Base-by-base conservation (phyloP, 164 flowering plant species). In the Dillenia suffruticosa region DNA sequence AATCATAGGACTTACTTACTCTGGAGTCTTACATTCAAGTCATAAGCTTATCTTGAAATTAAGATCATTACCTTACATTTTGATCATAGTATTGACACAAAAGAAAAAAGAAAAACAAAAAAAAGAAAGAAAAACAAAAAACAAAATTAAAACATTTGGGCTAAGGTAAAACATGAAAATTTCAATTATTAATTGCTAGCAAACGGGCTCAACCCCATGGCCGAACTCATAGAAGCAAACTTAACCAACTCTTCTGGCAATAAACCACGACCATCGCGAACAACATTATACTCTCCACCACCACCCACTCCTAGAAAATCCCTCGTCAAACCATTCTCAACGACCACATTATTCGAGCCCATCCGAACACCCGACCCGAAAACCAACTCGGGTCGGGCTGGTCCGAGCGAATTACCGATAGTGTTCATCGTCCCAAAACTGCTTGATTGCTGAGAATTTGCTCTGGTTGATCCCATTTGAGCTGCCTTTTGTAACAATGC, bases 401-500 rank as follows among this genome's bases (percentile, higher is more conserved):
- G 64, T 46, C 6, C 44, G 46, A 8, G 65, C n/a, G 40, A 68
- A 50, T 44, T 65, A 46, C 50, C 70, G 66, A 24, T 64, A 62
- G 49, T 59, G 52, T 9, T 68, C 60, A 51, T 51, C 9, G 68
- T 56, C 3, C 82, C 79, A 13, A 74, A 72, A 2, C 62, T 65
- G 10, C 70, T 62, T 15, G 62, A 19, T 57, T 62, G 26, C 0
- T 70, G 46, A 6, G 73, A 68, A 57, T 72, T 77, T 78, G 81
- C 79, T 11, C 76, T 63, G 9, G 90, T 70, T 0, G 90, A 84
- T 2, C 93, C 93, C 86, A 88, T 84, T 64, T 88, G 90, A 0
- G 95, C 86, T 12, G 95, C 91, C 56, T 81, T 85, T 59, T 88
- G 95, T 13, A 88, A 58, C 12, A 85, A 80, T 8, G 91, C 87